Evolutionary conservation across 768 basidiomycete genomes (phyloP), one percentile per base, ranked within the genome.

Genomic region (Tylopilus balloui): DNA sequence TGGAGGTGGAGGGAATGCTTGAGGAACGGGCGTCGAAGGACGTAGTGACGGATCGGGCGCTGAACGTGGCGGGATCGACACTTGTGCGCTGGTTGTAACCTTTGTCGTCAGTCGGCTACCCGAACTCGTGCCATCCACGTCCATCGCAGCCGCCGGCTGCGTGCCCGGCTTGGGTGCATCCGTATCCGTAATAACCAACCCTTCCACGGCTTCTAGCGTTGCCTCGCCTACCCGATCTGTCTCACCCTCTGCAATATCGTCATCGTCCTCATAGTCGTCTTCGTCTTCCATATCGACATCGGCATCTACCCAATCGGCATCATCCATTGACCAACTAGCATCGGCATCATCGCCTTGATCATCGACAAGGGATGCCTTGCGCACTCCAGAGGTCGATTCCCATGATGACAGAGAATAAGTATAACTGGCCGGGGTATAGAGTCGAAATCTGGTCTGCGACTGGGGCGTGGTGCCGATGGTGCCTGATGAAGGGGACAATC

Each of bases 361-460:
- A 14, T 64, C 58, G 20, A 52, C 0, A 4, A 52, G 43, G 12
- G 27, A 60, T 5, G 51, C 6, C 12, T 58, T 62, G 55, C 45
- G 53, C 0, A 56, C 2, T 3, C 32, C 51, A 1, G 54, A 40
- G 3, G 49, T 36, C 6, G 63, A 50, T 0, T 35, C 52, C 57
- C 64, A 64, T 0, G 64, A 53, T 12, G 54, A 50, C 24, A 56
- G 52, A 0, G 56, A 64, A 17, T 66, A 68, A 1, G 64, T 68
- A 35, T 67, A 67, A n/a, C 67, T 67, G 8, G 65, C 65, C 0
- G 66, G 66, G 28, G 66, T 67, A 32, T 67, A 67, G 6, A 67
- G 53, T n/a, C 65, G 53, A 21, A 67, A 67, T 19, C 56, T 60
- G 6, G 67, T 67, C 34, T 49, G 58, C 3, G 61, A 50, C 3